phyloP scores from a whole-genome alignment of 805 yeast species.

The Kodamaea fukazawae region DNA sequence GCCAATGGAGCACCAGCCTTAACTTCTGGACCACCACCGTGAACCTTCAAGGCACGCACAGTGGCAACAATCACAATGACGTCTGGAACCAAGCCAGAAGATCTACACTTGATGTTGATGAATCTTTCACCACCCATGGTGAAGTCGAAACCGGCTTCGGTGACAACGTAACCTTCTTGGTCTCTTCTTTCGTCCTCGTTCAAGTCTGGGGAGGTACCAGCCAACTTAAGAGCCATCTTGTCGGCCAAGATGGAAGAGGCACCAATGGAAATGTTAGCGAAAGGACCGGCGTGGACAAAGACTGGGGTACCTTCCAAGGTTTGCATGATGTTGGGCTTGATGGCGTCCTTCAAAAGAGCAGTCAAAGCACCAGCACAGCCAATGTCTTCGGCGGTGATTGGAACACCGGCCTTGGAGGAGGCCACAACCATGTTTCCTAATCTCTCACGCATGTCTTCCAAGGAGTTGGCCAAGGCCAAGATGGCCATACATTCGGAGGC shows the following conservation, averaged over 20 bases:
- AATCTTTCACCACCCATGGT: constrained; percentile 92
- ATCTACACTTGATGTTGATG: constrained; percentile 76
- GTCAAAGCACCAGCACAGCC: constrained; percentile 87
- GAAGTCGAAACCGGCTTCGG: constrained; percentile 88
- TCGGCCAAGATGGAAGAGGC: constrained; percentile 83
- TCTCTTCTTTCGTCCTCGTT: constrained; percentile 41
- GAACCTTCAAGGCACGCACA: constrained; percentile 78
- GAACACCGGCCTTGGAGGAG: constrained; percentile 62
- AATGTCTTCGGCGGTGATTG: constrained; percentile 78
- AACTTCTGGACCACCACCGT: constrained; percentile 88
- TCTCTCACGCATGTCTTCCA: constrained; percentile 70
- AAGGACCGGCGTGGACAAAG: constrained; percentile 85
- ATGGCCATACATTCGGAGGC: constrained; percentile 88
- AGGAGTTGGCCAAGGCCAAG: constrained; percentile 67
- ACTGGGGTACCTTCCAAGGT: constrained; percentile 88
- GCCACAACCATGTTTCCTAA: constrained; percentile 77
- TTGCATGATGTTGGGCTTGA: constrained; percentile 85
- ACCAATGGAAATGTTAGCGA: constrained; percentile 84
- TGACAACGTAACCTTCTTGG: constrained; percentile 72
- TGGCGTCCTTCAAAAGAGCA: constrained; percentile 76
- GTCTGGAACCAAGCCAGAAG: constrained; percentile 77
- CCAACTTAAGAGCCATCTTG: constrained; percentile 74
- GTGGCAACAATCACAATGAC: constrained; percentile 81
- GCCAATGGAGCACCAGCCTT: constrained; percentile 83
- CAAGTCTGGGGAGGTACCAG: constrained; percentile 58